Base-by-base conservation (phyloP, 2,329 filamentous ascomycete species). In the Cladophialophora yegresii region DNA sequence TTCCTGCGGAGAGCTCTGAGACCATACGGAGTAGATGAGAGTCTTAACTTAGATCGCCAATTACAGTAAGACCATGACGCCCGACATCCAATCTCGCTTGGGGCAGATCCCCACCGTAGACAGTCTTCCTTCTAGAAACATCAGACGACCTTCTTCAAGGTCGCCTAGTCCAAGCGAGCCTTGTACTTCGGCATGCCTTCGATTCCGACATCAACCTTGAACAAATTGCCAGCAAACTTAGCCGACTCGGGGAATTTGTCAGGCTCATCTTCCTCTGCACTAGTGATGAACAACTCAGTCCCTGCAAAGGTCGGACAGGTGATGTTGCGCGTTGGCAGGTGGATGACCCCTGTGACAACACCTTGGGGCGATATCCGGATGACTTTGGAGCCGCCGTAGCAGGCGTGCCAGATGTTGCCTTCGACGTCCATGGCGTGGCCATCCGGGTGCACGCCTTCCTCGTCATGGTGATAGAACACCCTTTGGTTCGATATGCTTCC, bases 371-470 rank as follows among this genome's bases (percentile, higher is more conserved):
- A 86, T 72, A 96, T 88, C 75, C 89, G 86, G 69, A 96, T 79
- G 26, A 96, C 90, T 65, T 86, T 85, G 64, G 85, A 81, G 67
- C 89, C 90, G 60, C 92, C 92, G 74, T 91, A 95, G n/a, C 95
- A 82, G 7, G 91, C 90, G 66, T 90, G 88, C 93, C 93, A 97
- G 72, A 96, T 83, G 78, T 89, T 89, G n/a, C 92, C 92, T 61
- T 96, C 86, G 50, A 83, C 84, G 73, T 97, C 93, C 72, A 96
- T 85, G 67, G 89, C 88, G 77, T 93, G 93, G 1, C 93, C 93
- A 76, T 97, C 93, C 0, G 92, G 92, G 67, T 85, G 82, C 5
- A 79, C 80, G 12, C 86, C 85, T 54, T 83, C 76, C 0, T 84
- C 84, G 3, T 84, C 82, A 73, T 92, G 86, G 62, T 83, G 80